phyloP scores from a whole-genome alignment of 768 basidiomycete species.

The Coprinopsis sp. region DNA sequence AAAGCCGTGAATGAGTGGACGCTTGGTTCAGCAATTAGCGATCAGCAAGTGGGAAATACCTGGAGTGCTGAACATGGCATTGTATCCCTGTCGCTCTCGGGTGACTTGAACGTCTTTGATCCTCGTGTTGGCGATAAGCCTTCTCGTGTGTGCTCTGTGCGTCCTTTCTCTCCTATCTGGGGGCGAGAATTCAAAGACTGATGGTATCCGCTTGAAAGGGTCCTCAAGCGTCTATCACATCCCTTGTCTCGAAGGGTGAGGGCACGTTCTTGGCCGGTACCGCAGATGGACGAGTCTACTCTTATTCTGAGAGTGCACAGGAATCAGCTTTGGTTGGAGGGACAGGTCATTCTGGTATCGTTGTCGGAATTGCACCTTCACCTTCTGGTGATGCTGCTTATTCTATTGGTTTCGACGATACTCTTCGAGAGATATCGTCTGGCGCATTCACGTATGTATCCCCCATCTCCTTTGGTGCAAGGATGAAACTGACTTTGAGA shows the following conservation, averaged over 20 bases:
- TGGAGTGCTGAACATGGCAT: constrained; percentile 72
- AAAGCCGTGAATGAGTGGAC: constrained; percentile 67
- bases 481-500: background rate
- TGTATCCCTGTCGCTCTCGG: constrained; percentile 79
- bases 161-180: constrained; percentile 13
- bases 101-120: constrained; percentile 81
- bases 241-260: constrained; percentile 37
- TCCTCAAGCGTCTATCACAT: constrained; percentile 77
- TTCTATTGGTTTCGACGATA: constrained; percentile 80
- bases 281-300: constrained; percentile 70
- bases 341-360: constrained; percentile 63
- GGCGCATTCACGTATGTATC: constrained; percentile 44
- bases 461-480: background rate
- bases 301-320: constrained; percentile 49
- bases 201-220: constrained; percentile 42
- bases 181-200: background rate
- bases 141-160: constrained; percentile 56
- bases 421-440: constrained; percentile 56
- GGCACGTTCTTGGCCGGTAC: constrained; percentile 80
- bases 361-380: constrained; percentile 55
- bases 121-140: constrained; percentile 59
- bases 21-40: constrained; percentile 64
- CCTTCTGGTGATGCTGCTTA: constrained; percentile 48
- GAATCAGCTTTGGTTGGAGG: constrained; percentile 51
- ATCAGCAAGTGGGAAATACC: constrained; percentile 88